A percentile compares a stretch with the other conserved stretches of the same genome.
These are phyloP conservation scores for Pestalotiopsis sp. DNA, from an alignment of 2,329 filamentous ascomycete species.

Conservation along the genomic window DNA sequence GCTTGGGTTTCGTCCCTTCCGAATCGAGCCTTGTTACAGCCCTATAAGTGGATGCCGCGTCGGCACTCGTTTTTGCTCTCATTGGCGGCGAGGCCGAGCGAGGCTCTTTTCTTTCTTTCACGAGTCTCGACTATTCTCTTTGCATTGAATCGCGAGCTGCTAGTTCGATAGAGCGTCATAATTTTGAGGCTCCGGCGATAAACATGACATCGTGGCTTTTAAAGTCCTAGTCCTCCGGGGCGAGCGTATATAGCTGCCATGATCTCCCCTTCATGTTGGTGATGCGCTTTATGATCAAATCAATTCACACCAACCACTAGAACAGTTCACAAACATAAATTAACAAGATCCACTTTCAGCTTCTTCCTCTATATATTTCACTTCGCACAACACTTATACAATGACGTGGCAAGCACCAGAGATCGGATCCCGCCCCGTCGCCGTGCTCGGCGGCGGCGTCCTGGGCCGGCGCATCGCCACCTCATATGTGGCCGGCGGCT, in stretches of 20 bases:
- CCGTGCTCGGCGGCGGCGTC: conserved; percentile 11
- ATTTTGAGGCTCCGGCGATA: background rate
- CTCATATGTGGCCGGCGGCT: conserved; percentile 5
- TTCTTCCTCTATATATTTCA: background rate
- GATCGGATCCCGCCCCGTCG: conserved; percentile 6
- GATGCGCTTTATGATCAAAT: background rate
- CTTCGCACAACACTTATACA: background rate
- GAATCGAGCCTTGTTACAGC: conserved; percentile 7
- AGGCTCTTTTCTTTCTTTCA: background rate
- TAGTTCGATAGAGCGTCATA: background rate
- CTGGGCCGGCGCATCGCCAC: conserved; percentile 12
- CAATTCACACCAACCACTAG: background rate
- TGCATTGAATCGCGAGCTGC: background rate
- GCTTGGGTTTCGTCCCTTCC: background rate
- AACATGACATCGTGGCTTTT: background rate
- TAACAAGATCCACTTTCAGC: background rate
- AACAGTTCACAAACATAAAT: background rate
- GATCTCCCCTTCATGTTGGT: background rate
- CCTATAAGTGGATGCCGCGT: conserved; percentile 2
- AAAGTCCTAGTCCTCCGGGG: background rate
- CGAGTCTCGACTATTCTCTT: background rate
- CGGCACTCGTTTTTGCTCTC: background rate
- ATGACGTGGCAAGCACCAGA: conserved; percentile 10
- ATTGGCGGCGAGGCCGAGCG: conserved; percentile 1
- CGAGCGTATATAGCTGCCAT: background rate